Conservation (phyloP, 2,329 filamentous ascomycete genomes). For the Colletotrichum orchidophilum region DNA sequence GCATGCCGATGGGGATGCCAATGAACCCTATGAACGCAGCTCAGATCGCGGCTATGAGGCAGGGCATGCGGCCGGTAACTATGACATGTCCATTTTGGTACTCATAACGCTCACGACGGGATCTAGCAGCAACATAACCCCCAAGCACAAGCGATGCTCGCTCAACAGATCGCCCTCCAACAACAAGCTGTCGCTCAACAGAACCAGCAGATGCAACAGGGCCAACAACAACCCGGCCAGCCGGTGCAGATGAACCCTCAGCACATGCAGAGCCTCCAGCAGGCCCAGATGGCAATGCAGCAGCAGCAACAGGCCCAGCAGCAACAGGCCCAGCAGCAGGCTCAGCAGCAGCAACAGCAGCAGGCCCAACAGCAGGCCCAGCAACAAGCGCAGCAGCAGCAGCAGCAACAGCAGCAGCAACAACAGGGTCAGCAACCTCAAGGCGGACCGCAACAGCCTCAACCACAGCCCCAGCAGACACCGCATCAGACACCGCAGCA, state of each 20-base stretch:
- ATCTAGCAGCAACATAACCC: constrained; percentile 35
- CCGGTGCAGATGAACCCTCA: constrained; percentile 59
- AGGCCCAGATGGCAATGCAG: constrained; percentile 50
- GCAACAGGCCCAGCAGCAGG: constrained; percentile 43
- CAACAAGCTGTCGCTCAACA: constrained; percentile 45
- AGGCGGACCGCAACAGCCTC: constrained; percentile 46
- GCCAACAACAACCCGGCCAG: constrained; percentile 56
- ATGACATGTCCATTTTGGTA: background rate
- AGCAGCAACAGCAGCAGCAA: constrained; percentile 45
- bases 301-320: constrained; percentile 47
- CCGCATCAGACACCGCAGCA: constrained; percentile 35
- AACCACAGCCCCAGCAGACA: constrained; percentile 45
- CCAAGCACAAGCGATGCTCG: constrained; percentile 51
- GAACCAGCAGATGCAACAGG: constrained; percentile 52
- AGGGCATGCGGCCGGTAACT: constrained; percentile 55
- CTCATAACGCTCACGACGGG: background rate
- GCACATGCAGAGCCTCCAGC: constrained; percentile 54
- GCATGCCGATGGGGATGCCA: constrained; percentile 64
- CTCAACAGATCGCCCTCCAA: constrained; percentile 58
- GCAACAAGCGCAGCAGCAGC: constrained; percentile 47
- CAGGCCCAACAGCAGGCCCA: constrained; percentile 48
- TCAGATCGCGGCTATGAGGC: constrained; percentile 62
- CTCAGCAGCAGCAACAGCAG: constrained; percentile 45
- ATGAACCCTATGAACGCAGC: constrained; percentile 58
- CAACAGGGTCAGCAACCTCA: constrained; percentile 43